phyloP scores from a whole-genome alignment of 352 stramenopile species.

The Peronospora farinosa region DNA sequence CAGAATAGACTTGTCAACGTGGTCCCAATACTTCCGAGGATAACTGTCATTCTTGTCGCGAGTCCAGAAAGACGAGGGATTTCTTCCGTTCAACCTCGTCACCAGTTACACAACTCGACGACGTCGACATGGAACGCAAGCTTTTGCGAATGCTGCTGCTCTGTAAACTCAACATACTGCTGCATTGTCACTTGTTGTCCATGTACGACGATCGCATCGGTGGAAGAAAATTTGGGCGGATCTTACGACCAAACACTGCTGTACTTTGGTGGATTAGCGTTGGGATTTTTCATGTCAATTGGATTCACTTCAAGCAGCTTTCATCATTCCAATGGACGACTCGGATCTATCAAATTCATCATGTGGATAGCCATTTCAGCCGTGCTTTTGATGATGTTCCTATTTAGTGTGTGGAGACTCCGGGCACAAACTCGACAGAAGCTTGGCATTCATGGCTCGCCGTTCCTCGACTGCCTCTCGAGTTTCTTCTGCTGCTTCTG shows the following conservation, averaged over 20 bases:
- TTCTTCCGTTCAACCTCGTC: slow-evolving; percentile 2
- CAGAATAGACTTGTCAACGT: neutral
- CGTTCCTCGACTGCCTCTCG: slow-evolving; percentile 28
- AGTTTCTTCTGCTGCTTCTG: slow-evolving; percentile 50
- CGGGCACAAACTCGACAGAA: slow-evolving; percentile 33
- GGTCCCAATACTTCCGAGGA: slow-evolving; percentile 12
- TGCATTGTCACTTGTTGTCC: slow-evolving; percentile 36
- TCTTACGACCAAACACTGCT: slow-evolving; percentile 38
- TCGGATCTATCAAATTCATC: neutral
- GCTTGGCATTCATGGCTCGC: slow-evolving; percentile 39
- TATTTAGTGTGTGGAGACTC: slow-evolving; percentile 38
- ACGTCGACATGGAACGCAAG: slow-evolving; percentile 20
- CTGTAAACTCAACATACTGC: slow-evolving; percentile 30
- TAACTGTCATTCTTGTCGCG: slow-evolving; percentile 17
- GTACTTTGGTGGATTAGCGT: slow-evolving; percentile 38
- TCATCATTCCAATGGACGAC: neutral
- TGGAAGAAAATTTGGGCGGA: slow-evolving; percentile 33
- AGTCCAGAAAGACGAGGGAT: slow-evolving; percentile 10
- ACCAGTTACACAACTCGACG: slow-evolving; percentile 8
- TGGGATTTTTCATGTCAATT: slow-evolving; percentile 30
- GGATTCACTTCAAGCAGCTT: slow-evolving; percentile 25
- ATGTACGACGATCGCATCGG: slow-evolving; percentile 36
- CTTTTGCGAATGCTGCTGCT: slow-evolving; percentile 30
- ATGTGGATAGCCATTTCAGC: slow-evolving; percentile 18
- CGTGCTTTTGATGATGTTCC: slow-evolving; percentile 27